Percentiles rank a stretch among this genome's conserved stretches.
Evolutionary conservation across 2,329 filamentous ascomycete genomes (phyloP).

Genomic region (Aspergillus jensenii): DNA sequence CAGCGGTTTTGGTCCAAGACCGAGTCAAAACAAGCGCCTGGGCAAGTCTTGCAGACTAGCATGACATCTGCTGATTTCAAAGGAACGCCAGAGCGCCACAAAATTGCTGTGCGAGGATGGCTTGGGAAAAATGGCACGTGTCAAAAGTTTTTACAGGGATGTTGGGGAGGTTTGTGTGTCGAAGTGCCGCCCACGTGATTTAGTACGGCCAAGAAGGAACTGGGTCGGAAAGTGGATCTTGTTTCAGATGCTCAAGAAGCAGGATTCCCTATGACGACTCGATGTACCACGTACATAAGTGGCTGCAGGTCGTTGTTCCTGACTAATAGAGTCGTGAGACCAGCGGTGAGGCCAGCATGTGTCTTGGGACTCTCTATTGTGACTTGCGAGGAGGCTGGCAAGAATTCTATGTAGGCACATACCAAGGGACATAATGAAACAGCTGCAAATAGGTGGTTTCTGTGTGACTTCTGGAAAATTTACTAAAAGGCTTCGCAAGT

Average conservation of each 20-base stretch:
- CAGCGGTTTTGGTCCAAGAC: neutral
- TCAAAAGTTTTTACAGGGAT: neutral
- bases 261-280: neutral
- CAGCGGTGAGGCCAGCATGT: no score
- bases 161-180: neutral
- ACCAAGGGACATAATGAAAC: no score
- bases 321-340: no score
- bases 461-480: no score
- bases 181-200: neutral
- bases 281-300: no score
- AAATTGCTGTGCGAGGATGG: neutral
- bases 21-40: constrained; percentile 5
- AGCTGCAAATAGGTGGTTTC: no score
- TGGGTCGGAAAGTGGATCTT: neutral
- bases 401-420: no score
- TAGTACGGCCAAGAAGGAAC: neutral
- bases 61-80: neutral
- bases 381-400: no score
- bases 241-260: neutral
- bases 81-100: constrained; percentile 1
- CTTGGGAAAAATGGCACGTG: neutral
- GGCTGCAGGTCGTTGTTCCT: neutral
- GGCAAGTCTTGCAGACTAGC: constrained; percentile 3
- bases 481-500: no score
- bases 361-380: no score